Evolutionary conservation across 2,329 filamentous ascomycete genomes (phyloP), one percentile per base, ranked within the genome.

Genomic region (Trichoderma koningii): DNA sequence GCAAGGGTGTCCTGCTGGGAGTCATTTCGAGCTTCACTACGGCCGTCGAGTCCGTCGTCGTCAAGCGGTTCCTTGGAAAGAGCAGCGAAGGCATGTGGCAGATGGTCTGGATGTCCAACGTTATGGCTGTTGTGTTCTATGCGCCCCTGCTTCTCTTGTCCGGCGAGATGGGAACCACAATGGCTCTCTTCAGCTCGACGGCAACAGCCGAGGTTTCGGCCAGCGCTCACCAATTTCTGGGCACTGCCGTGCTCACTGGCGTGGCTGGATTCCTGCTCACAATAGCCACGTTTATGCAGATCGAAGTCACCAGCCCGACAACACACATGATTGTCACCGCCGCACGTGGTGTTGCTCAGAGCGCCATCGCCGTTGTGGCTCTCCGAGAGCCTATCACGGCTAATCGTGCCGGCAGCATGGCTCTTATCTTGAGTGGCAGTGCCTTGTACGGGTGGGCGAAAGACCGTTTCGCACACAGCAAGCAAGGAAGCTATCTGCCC

Each of bases 101-200:
- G 48, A 62, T 62, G 59, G 59, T 62, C 17, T 62, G 59, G 59
- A 62, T 62, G 59, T 62, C 59, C n/a, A 62, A 62, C 23, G 59
- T 62, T 38, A 62, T 62, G 59, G 59, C 59, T 5, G 41, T 53
- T n/a, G 59, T 19, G 1, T 62, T 62, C 34, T 62, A 62, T 51
- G 6, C 53, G 5, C 59, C 59, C 5, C 48, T 62, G 9, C 48
- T 62, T 2, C 5, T 62, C 7, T 34, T 62, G 1, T 62, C 59
- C 7, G 59, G 59, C 6, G 59, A 62, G 30, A 15, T 62, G 41
- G 59, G 59, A 12, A 62, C 59, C 3, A 62, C 59, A 2, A 41
- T 51, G 30, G 38, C 48, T 26, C 48, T 62, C 14, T 52, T 62
- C 23, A 53, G 41, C 48, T 53, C 59, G 30, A 28, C 38, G 23